phyloP scores from a whole-genome alignment of 2,329 filamentous ascomycete genomes.

The Neurospora sp. region DNA sequence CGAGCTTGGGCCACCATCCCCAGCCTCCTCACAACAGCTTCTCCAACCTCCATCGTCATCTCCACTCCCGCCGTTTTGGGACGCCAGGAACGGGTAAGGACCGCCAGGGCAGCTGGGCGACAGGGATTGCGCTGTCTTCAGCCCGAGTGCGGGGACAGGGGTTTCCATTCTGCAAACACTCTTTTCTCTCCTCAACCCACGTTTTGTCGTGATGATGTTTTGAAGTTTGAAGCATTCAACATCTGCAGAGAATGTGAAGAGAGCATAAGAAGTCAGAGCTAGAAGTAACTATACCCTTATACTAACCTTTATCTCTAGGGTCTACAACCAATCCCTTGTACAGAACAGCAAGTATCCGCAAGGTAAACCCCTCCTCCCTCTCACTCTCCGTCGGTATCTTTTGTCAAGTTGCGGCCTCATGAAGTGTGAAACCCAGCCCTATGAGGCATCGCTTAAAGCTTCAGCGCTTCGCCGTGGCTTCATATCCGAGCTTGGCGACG shows the following conservation, averaged over 20 bases:
- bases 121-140: background rate
- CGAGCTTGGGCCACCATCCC: slow-evolving; percentile 5
- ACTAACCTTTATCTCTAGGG: no score
- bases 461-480: background rate
- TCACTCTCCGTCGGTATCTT: background rate
- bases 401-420: background rate
- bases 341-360: background rate
- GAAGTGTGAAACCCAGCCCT: background rate
- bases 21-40: background rate
- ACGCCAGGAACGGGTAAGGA: background rate
- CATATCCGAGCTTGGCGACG: background rate
- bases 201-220: background rate
- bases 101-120: background rate
- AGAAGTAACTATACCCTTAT: no score
- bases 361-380: background rate
- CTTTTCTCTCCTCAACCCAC: background rate
- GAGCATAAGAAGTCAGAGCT: background rate
- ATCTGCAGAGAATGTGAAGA: background rate
- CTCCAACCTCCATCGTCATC: background rate
- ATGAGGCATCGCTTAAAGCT: background rate
- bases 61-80: background rate
- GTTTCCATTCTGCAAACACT: background rate
- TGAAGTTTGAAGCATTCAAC: background rate
- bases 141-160: background rate
- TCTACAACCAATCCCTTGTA: background rate